Evolutionary conservation across 192 early-diverging fungal genomes (phyloP).

Genomic region (Pilaira anomala): DNA sequence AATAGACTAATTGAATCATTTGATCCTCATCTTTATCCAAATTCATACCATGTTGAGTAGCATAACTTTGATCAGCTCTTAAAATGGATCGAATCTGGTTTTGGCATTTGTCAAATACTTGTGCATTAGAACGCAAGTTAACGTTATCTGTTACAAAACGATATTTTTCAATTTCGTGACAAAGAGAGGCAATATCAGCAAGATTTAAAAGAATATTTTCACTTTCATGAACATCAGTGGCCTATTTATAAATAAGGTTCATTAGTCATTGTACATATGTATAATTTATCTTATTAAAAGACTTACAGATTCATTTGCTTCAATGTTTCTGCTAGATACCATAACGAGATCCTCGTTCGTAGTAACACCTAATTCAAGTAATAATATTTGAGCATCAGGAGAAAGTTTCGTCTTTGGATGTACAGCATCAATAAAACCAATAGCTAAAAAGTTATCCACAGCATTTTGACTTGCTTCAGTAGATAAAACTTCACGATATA

Average conservation of each 20-base stretch:
- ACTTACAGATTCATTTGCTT: neutral
- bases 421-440: slow-evolving; percentile 37
- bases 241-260: too few species aligned
- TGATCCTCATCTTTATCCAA: slow-evolving; percentile 35
- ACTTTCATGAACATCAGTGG: neutral
- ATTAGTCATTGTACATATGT: too few species aligned
- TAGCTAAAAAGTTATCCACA: slow-evolving; percentile 32
- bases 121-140: slow-evolving; percentile 28
- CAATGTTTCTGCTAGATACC: slow-evolving; percentile 21
- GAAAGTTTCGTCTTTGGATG: slow-evolving; percentile 31
- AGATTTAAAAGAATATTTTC: slow-evolving; percentile 16
- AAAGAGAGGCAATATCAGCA: slow-evolving; percentile 32
- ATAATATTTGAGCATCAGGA: slow-evolving; percentile 34
- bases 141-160: slow-evolving; percentile 24
- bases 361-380: slow-evolving; percentile 32
- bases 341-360: slow-evolving; percentile 36
- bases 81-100: slow-evolving; percentile 40
- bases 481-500: slow-evolving; percentile 40
- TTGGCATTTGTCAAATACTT: slow-evolving; percentile 41
- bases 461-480: slow-evolving; percentile 37
- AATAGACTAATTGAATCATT: slow-evolving; percentile 40
- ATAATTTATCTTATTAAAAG: neutral
- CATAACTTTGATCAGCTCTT: slow-evolving; percentile 34
- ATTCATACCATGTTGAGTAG: slow-evolving; percentile 31
- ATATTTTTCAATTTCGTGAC: slow-evolving; percentile 37